Evolutionary conservation across 805 yeast genomes (phyloP).

Genomic region (Candida takata): DNA sequence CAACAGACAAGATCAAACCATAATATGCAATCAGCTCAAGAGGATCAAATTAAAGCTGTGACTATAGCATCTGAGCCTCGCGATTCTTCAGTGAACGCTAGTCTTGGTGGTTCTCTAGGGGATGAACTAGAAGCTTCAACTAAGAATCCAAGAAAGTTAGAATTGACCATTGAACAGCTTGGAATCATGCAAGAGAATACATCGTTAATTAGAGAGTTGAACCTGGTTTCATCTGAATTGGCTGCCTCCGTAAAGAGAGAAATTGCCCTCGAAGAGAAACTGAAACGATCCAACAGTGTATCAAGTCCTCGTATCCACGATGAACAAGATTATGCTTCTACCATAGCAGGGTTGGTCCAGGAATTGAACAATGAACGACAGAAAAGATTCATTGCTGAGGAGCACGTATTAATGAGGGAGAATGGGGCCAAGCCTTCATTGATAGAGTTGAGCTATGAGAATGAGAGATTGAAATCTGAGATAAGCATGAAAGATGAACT

Average conservation of each 20-base stretch:
- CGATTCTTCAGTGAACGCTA: no score
- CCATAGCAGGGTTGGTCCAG: slow-evolving; percentile 47
- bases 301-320: neutral
- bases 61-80: no score
- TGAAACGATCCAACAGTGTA: slow-evolving; percentile 15
- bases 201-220: slow-evolving; percentile 54
- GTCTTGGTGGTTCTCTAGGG: neutral
- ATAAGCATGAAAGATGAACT: slow-evolving; percentile 41
- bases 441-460: slow-evolving; percentile 49
- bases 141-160: slow-evolving; percentile 16
- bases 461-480: slow-evolving; percentile 43
- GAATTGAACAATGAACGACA: slow-evolving; percentile 58
- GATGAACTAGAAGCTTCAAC: neutral
- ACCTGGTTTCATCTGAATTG: slow-evolving; percentile 61
- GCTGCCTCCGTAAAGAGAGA: slow-evolving; percentile 70
- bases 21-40: no score
- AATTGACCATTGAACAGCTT: slow-evolving; percentile 52
- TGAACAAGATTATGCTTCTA: slow-evolving; percentile 29
- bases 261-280: slow-evolving; percentile 44
- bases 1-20: no score
- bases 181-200: slow-evolving; percentile 55
- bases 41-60: no score
- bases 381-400: slow-evolving; percentile 64
- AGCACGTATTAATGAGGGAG: slow-evolving; percentile 52
- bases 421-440: slow-evolving; percentile 46